Percentiles rank a stretch among this genome's conserved stretches.
These are phyloP conservation scores for Centaurea solstitialis DNA, from an alignment of 129 eudicot genomes.

Conservation along the genomic window DNA sequence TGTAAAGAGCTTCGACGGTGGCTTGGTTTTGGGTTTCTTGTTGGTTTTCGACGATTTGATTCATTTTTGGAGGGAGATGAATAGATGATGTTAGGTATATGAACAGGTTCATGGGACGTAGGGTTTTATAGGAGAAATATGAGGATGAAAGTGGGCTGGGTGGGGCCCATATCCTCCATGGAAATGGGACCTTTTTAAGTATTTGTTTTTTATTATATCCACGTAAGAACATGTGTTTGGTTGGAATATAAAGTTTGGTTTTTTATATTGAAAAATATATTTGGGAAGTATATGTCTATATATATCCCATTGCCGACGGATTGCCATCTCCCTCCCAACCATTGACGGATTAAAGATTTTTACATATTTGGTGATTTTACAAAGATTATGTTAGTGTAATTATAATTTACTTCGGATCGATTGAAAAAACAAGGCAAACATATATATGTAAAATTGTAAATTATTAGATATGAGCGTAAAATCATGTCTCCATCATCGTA, in stretches of 20 bases:
- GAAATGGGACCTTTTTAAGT: not conserved
- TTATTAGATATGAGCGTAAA: too few species aligned
- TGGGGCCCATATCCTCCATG: conserved; percentile 18
- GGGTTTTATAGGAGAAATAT: conserved; percentile 28
- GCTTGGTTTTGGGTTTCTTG: conserved; percentile 42
- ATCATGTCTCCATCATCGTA: too few species aligned
- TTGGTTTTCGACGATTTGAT: conserved; percentile 15
- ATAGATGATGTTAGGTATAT: not conserved
- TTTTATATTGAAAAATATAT: too few species aligned
- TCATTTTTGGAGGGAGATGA: conserved; percentile 30
- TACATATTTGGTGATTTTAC: too few species aligned
- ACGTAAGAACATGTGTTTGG: not conserved
- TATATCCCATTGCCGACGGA: too few species aligned
- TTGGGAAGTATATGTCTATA: too few species aligned
- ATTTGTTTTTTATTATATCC: not conserved
- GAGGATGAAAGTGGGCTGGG: not conserved
- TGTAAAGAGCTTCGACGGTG: conserved; percentile 54
- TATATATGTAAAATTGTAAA: too few species aligned
- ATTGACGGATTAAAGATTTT: too few species aligned
- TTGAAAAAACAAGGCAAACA: too few species aligned
- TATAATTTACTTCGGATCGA: too few species aligned
- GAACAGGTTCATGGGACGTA: not conserved
- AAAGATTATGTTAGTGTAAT: too few species aligned
- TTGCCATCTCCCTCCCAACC: too few species aligned
- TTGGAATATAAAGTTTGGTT: not conserved